Conservation (phyloP, 140 eudicot species). For the Oenanthe javanica region DNA sequence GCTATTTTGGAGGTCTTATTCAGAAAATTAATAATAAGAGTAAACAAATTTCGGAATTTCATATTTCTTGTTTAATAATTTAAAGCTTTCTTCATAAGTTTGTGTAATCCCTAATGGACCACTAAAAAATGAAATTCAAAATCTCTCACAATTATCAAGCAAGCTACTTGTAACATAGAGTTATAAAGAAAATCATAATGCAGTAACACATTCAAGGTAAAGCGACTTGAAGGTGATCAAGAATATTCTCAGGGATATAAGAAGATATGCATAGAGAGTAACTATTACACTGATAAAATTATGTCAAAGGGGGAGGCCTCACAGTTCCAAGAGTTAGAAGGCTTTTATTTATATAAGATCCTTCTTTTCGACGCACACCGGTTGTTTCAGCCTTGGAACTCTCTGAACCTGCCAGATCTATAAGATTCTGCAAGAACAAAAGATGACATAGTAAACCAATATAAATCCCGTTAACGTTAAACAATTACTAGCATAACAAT, state of each 20-base stretch:
- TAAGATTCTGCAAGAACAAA: conserved; percentile 70
- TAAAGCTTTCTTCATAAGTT: not conserved
- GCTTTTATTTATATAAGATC: conserved; percentile 90
- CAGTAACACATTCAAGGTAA: not conserved
- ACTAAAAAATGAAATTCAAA: not conserved
- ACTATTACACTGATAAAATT: conserved; percentile 35
- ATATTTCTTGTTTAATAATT: not conserved
- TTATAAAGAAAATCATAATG: not conserved
- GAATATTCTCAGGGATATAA: conserved; percentile 10
- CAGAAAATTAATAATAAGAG: not conserved
- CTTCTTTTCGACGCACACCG: conserved; percentile 92
- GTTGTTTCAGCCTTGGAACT: conserved; percentile 96
- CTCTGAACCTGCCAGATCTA: conserved; percentile 99
- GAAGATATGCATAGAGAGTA: conserved; percentile 24
- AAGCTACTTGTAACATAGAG: not conserved
- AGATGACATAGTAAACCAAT: not conserved
- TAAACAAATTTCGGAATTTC: not conserved
- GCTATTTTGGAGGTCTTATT: not conserved
- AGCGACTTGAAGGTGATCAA: not conserved
- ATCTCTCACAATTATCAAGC: not conserved
- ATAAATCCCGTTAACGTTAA: not conserved
- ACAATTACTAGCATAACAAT: not conserved
- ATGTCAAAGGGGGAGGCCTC: conserved; percentile 55
- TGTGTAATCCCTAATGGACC: not conserved
- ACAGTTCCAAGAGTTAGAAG: conserved; percentile 99